Conservation (phyloP, 768 basidiomycete species). For the Leucosporidium yakuticum region DNA sequence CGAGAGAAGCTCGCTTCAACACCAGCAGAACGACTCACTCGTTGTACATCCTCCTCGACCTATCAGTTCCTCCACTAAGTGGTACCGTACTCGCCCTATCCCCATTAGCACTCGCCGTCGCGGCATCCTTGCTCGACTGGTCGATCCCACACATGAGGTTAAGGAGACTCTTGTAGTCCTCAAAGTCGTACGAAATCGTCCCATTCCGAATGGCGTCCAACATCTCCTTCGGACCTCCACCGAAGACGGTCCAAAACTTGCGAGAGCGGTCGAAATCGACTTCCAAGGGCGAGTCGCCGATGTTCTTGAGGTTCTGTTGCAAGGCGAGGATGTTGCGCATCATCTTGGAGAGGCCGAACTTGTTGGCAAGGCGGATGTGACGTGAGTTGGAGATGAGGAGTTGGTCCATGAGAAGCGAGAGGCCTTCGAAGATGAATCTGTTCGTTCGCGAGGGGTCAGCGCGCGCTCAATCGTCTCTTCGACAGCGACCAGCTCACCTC, state of each 20-base stretch:
- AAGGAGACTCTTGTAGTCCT: conserved; percentile 87
- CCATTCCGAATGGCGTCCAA: conserved; percentile 61
- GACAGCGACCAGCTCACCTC: conserved; percentile 51
- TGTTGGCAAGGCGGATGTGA: conserved; percentile 62
- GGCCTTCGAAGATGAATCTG: conserved; percentile 81
- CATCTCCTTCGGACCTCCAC: conserved; percentile 69
- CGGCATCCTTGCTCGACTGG: conserved; percentile 42
- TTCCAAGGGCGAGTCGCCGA: conserved; percentile 54
- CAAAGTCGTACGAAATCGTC: conserved; percentile 65
- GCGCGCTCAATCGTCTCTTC: not conserved
- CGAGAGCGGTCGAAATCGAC: conserved; percentile 70
- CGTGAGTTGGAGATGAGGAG: conserved; percentile 69
- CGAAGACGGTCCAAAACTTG: conserved; percentile 74
- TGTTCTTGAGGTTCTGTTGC: conserved; percentile 82
- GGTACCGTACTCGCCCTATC: not conserved
- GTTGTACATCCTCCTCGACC: conserved; percentile 50
- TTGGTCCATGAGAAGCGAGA: conserved; percentile 78
- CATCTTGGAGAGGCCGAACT: conserved; percentile 77
- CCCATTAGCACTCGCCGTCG: not conserved
- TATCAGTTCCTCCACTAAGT: conserved; percentile 3
- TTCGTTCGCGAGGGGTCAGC: not conserved
- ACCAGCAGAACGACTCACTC: conserved; percentile 43
- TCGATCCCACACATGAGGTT: conserved; percentile 82
- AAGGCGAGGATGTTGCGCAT: conserved; percentile 80
- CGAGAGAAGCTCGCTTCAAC: no score